Evolutionary conservation across 2,329 filamentous ascomycete genomes (phyloP), one percentile per base, ranked within the genome.

Genomic region (Neophaeococcomyces aloes): DNA sequence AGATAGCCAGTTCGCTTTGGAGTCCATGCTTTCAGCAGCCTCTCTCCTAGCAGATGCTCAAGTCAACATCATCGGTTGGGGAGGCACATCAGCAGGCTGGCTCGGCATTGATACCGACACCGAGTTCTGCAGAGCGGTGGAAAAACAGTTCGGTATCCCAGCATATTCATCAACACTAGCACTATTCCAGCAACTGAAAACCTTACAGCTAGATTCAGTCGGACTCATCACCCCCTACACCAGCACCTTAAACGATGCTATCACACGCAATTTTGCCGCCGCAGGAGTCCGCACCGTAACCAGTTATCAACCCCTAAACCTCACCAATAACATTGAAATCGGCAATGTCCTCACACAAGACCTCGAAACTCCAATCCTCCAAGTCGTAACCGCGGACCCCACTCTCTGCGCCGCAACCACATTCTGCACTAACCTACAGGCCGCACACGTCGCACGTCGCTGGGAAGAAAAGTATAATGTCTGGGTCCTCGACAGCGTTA

Each of bases 401-500:
- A 51, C 54, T n/a, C 55, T 59, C 1, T 47, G 61, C 42, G 61
- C 59, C 2, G 52, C 68, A 1, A 60, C 60, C 6, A 65, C 63
- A 2, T 67, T 68, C 49, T 70, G 66, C 53, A 70, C 65, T 11
- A 69, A 69, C 50, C 51, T 68, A 23, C 53, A 53, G 10, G 65
- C 64, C 3, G 66, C 65, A 5, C 61, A 65, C 43, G 52, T 61
- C 6, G 65, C 59, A 1, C 50, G 47, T 7, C 29, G 54, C 13
- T 69, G 66, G 67, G 67, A 70, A 48, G 40, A 54, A 30, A 52
- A 57, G 46, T 46, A 63, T 23, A 25, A 17, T 7, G 30, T 29
- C 21, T 27, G 37, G 2, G 62, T 69, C 4, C 56, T 67, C 15
- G 67, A 70, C 54, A 65, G 63, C 0, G 64, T 69, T 7, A 58